Base-by-base conservation (phyloP, 164 flowering plant genomes). In the Sextonia rubra region DNA sequence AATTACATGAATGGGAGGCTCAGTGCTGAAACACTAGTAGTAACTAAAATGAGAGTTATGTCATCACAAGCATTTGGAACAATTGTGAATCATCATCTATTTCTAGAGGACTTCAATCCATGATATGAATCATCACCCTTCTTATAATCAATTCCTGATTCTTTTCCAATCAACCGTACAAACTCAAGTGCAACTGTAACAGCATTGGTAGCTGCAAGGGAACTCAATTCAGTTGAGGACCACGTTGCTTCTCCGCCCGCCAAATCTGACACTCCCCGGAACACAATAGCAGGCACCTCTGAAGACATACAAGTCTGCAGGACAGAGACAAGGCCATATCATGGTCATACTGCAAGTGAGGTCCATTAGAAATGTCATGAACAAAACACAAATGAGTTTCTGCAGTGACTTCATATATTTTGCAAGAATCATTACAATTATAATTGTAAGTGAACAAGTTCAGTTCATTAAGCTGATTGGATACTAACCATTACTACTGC, bases 201-300 rank as follows among this genome's bases (percentile, higher is more conserved):
- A 55, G 86, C 80, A 73, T 88, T 88, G 20, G 26, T 49, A 37
- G 87, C 82, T 8, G 88, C 91, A 64, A 88, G 66, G 32, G 83
- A 77, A 73, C 77, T 70, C 0, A 79, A 72, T 71, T 78, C 75
- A 3, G 73, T 71, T 4, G 82, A 77, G 8, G 74, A 77, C 32
- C 71, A 67, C 1, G 20, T 56, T 3, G 23, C 71, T 22, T 72
- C 83, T 30, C 83, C 87, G 9, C 88, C 86, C 0, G 89, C 89
- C 74, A 78, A 75, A 78, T 88, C 91, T 0, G 86, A 88, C 6
- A 85, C 80, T 4, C 88, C 90, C 22, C 87, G 76, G 60, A 86
- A 82, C 48, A 84, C 87, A 52, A 88, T 79, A 48, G 73, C 71
- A 9, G 86, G 86, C 70, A 83, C 82, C 12, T 71, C 77, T 68